A percentile compares a stretch with the other conserved stretches of the same genome.
phyloP scores from a whole-genome alignment of 2,329 filamentous ascomycete species.

The Lithohypha guttulata region DNA sequence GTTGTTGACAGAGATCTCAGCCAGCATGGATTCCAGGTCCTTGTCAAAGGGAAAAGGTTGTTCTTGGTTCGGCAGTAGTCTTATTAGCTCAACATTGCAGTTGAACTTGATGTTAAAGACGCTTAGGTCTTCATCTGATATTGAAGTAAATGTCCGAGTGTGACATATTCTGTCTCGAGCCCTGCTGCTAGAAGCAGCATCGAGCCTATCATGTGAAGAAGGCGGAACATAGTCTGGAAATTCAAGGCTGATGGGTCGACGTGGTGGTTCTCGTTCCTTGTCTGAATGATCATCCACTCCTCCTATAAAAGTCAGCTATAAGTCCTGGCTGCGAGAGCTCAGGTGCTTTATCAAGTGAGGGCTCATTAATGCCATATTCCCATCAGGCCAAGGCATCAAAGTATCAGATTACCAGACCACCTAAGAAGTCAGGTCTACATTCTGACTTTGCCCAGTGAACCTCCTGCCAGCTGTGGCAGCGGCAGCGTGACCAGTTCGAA shows the following conservation, averaged over 20 bases:
- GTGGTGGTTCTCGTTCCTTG: conserved; percentile 39
- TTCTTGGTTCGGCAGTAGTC: conserved; percentile 29
- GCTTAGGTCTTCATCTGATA: conserved; percentile 29
- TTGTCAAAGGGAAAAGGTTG: conserved; percentile 29
- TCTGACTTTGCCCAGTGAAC: too few species aligned
- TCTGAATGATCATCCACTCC: conserved; percentile 18
- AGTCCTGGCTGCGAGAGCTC: too few species aligned
- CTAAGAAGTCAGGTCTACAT: too few species aligned
- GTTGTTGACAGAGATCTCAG: conserved; percentile 45
- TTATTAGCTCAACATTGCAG: conserved; percentile 26
- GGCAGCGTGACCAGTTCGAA: too few species aligned
- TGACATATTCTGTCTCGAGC: conserved; percentile 36
- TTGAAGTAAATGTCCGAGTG: conserved; percentile 32
- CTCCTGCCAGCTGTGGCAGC: too few species aligned
- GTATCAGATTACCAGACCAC: too few species aligned
- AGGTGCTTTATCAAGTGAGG: too few species aligned
- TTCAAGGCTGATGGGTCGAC: conserved; percentile 39
- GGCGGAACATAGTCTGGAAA: conserved; percentile 40
- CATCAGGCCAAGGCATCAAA: too few species aligned
- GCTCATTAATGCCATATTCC: too few species aligned
- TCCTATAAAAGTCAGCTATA: not conserved
- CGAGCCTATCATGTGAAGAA: conserved; percentile 26
- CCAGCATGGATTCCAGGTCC: conserved; percentile 21
- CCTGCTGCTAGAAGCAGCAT: conserved; percentile 27
- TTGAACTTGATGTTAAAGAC: conserved; percentile 33